Percentiles rank a stretch among this genome's conserved stretches.
These are phyloP conservation scores for Saprolegnia parasitica DNA, from an alignment of 352 stramenopile species.

Conservation along the genomic window DNA sequence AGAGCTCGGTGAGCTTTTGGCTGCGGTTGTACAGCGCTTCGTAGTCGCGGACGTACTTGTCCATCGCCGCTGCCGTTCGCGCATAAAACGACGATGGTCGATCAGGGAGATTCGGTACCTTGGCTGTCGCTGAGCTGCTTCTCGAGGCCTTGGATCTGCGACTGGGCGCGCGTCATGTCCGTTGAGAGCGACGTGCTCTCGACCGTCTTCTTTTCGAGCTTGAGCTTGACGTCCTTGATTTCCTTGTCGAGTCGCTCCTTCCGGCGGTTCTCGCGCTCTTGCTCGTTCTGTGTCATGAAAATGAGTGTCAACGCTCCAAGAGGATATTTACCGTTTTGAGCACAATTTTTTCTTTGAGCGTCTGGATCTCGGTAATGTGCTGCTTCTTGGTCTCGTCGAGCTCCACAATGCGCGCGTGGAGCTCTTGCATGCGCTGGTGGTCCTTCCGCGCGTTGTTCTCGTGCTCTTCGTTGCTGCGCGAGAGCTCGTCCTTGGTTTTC, in stretches of 20 bases:
- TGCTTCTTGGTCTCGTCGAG: slow-evolving; percentile 50
- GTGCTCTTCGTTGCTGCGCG: slow-evolving; percentile 81
- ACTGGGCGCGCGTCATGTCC: slow-evolving; percentile 62
- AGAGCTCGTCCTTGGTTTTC: slow-evolving; percentile 85
- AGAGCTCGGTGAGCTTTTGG: slow-evolving; percentile 89
- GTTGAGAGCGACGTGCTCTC: slow-evolving; percentile 48
- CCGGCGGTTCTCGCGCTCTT: slow-evolving; percentile 82
- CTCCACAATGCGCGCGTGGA: slow-evolving; percentile 61
- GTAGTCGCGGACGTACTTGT: slow-evolving; percentile 92
- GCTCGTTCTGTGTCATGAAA: slow-evolving; percentile 47
- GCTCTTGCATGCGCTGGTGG: slow-evolving; percentile 71
- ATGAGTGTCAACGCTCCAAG: slow-evolving; percentile 26
- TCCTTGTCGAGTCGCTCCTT: slow-evolving; percentile 91
- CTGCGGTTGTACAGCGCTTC: slow-evolving; percentile 86
- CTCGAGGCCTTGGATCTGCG: slow-evolving; percentile 71
- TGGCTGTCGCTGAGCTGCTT: slow-evolving; percentile 77
- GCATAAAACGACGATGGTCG: not conserved
- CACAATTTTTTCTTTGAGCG: slow-evolving; percentile 78
- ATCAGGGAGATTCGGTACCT: slow-evolving; percentile 7
- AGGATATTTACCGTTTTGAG: slow-evolving; percentile 54
- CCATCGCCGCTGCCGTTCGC: slow-evolving; percentile 63
- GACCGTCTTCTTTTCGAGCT: slow-evolving; percentile 81
- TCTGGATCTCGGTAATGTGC: slow-evolving; percentile 75
- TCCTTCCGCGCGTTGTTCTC: slow-evolving; percentile 76
- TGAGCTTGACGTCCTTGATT: slow-evolving; percentile 83